Conservation (phyloP, 2,329 filamentous ascomycete species). For the Epichloe hybrida region DNA sequence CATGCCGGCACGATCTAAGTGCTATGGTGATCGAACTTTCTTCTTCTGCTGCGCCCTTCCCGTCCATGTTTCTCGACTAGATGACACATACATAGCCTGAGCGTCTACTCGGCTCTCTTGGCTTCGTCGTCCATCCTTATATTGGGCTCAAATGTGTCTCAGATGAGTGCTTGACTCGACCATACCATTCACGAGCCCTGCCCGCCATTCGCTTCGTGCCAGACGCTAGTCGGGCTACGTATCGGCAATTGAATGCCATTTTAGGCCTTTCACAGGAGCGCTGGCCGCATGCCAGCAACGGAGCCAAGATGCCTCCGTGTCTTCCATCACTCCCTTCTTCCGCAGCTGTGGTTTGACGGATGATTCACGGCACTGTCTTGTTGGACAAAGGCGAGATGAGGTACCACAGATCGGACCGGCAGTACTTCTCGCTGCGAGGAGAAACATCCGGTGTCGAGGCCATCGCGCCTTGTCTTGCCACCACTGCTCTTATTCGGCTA, state of each 20-base stretch:
- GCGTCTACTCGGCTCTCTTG: neutral
- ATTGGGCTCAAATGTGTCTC: slow-evolving; percentile 13
- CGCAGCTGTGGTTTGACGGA: neutral
- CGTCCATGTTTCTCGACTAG: neutral
- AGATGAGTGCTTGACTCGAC: slow-evolving; percentile 10
- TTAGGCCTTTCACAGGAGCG: neutral
- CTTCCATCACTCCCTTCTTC: slow-evolving; percentile 5
- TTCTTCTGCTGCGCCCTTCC: neutral
- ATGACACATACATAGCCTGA: neutral
- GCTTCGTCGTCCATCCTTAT: slow-evolving; percentile 6
- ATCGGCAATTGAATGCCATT: slow-evolving; percentile 5
- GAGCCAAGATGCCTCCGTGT: slow-evolving; percentile 6
- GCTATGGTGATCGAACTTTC: neutral
- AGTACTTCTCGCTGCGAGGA: slow-evolving; percentile 18
- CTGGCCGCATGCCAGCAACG: neutral
- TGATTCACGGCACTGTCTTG: slow-evolving; percentile 8
- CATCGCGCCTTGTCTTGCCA: slow-evolving; percentile 4
- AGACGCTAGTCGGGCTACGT: slow-evolving; percentile 2
- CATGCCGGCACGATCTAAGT: neutral
- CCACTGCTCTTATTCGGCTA: slow-evolving; percentile 2
- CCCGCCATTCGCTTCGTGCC: slow-evolving; percentile 5
- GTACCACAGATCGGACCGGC: slow-evolving; percentile 26
- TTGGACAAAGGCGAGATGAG: slow-evolving; percentile 24
- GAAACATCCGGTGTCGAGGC: slow-evolving; percentile 2
- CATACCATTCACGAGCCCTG: slow-evolving; percentile 6